Conservation (phyloP, 208 protist genomes). For the Trypanosoma congolense region DNA sequence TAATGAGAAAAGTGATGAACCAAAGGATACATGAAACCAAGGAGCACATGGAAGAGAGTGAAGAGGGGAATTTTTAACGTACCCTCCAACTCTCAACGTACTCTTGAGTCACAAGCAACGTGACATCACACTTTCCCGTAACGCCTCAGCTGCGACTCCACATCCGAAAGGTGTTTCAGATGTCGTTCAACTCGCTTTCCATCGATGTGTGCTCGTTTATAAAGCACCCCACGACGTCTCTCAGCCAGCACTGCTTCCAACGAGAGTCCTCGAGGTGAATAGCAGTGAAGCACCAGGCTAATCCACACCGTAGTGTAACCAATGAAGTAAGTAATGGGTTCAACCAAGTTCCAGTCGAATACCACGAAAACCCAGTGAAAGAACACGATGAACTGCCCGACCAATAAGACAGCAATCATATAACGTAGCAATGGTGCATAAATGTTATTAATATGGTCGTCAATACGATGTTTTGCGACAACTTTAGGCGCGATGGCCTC, state of each 20-base stretch:
- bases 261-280: slow-evolving; percentile 47
- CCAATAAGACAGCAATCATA: slow-evolving; percentile 35
- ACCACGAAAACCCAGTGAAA: slow-evolving; percentile 85
- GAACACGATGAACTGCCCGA: slow-evolving; percentile 56
- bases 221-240: slow-evolving; percentile 28
- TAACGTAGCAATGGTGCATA: slow-evolving; percentile 53
- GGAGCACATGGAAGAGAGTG: no score
- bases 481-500: slow-evolving; percentile 25
- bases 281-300: slow-evolving; percentile 66
- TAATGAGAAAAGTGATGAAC: no score
- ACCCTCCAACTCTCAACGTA: no score
- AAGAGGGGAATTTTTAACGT: no score
- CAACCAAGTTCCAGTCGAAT: slow-evolving; percentile 86
- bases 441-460: slow-evolving; percentile 28
- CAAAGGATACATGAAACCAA: no score
- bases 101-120: slow-evolving; percentile 4
- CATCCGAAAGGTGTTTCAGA: slow-evolving; percentile 20
- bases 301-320: slow-evolving; percentile 57
- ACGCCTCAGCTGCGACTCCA: slow-evolving; percentile 33
- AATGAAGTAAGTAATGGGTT: slow-evolving; percentile 84
- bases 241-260: slow-evolving; percentile 44
- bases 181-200: slow-evolving; percentile 23
- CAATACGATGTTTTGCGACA: slow-evolving; percentile 31
- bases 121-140: slow-evolving; percentile 8
- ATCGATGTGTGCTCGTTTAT: slow-evolving; percentile 36